Evolutionary conservation across 805 yeast species (phyloP).

Genomic region (Nematodospora valgi): DNA sequence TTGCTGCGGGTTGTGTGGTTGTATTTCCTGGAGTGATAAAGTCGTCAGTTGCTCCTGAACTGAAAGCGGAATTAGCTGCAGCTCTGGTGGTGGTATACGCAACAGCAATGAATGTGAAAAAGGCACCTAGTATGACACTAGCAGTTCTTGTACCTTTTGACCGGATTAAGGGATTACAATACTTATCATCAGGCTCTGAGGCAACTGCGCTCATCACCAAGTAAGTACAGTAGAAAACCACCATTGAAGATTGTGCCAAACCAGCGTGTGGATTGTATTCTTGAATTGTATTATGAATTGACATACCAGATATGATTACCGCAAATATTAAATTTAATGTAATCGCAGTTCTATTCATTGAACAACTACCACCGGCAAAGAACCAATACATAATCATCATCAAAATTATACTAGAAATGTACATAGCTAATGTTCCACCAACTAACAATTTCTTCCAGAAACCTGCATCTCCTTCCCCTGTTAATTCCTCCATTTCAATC

Average conservation of each 20-base stretch:
- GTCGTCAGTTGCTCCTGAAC: conserved; percentile 40
- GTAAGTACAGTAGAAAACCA: conserved; percentile 88
- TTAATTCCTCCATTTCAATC: conserved; percentile 70
- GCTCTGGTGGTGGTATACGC: conserved; percentile 98
- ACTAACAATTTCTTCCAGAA: conserved; percentile 81
- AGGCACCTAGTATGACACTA: conserved; percentile 83
- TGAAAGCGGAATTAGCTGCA: conserved; percentile 61
- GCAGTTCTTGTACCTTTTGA: conserved; percentile 88
- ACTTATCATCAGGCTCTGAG: conserved; percentile 91
- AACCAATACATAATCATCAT: conserved; percentile 76
- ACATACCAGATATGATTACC: conserved; percentile 60
- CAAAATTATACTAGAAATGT: conserved; percentile 65
- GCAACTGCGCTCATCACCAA: conserved; percentile 89
- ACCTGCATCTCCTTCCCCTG: conserved; percentile 48
- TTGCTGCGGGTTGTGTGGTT: conserved; percentile 44
- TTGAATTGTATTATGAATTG: conserved; percentile 80
- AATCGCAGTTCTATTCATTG: conserved; percentile 86
- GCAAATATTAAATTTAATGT: conserved; percentile 69
- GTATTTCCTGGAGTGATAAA: conserved; percentile 24
- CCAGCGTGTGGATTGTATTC: conserved; percentile 95
- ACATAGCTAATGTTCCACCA: conserved; percentile 88
- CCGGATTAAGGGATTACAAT: conserved; percentile 88
- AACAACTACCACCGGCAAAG: conserved; percentile 79
- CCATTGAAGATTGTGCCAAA: conserved; percentile 94
- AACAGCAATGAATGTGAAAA: conserved; percentile 90